Evolutionary conservation across 2,329 filamentous ascomycete genomes (phyloP), one percentile per base, ranked within the genome.

Genomic region (Elsinoe necatrix): DNA sequence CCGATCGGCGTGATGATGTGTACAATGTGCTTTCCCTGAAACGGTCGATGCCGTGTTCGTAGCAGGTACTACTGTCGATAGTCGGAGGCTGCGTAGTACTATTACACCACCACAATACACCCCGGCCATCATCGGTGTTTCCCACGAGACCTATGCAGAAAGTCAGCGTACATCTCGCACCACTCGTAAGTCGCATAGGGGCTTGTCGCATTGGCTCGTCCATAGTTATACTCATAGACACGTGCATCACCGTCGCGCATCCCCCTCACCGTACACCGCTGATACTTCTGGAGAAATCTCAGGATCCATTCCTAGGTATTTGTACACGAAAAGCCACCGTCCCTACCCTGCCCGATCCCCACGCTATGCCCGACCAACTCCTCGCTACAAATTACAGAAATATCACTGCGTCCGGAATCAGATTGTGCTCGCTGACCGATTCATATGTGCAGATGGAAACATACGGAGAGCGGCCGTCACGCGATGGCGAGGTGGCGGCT

Each of bases 401-500:
- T n/a, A 25, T 25, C 4, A 45, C 18, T 14, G 3, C 18, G 3
- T 18, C 16, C 11, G 12, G 20, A 45, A 23, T 8, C 21, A 21
- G 20, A 25, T 7, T 14, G 4, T 6, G 20, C 3, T n/a, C 41
- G 9, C 41, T 9, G 4, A 11, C 34, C 9, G 14, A 4, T 7
- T 3, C 3, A 25, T 9, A 8, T 45, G 41, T 45, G n/a, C 41
- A 45, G 5, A 2, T 14, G n/a, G 25, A 1, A 12, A 21, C 27
- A 29, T 29, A 9, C 4, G 27, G 27, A 29, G 27, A 29, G 27
- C 27, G 27, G 8, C 21, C 5, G 4, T 45, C 21, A 50, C 12
- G n/a, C n/a, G 25, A 56, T 45, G 34, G 54, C 54, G 18, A 45
- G 20, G 34, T 56, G 54, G 12, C 54, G 45, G 14, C 37, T 29